Evolutionary conservation across 176 grass and related monocot species (phyloP).

Genomic region (Avena eriantha): DNA sequence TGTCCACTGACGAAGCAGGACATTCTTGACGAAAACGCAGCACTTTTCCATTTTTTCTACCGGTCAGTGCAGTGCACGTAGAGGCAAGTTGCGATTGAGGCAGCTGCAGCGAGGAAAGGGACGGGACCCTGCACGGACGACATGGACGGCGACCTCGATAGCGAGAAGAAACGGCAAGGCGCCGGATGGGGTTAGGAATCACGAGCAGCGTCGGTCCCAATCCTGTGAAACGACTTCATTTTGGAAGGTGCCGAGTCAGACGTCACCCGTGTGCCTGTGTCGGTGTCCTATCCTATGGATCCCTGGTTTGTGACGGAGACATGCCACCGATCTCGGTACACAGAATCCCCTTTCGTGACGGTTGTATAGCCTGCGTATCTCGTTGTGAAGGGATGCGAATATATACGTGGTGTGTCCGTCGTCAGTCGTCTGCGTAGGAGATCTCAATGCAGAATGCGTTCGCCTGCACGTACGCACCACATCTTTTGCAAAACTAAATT

Average conservation of each 20-base stretch:
- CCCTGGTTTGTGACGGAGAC: constrained; percentile 24
- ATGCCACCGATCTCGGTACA: constrained; percentile 27
- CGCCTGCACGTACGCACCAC: not conserved
- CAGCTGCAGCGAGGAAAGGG: not conserved
- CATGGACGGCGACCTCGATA: not conserved
- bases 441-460: no score
- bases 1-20: no score
- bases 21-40: not conserved
- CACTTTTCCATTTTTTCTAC: not conserved
- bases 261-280: not conserved
- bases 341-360: not conserved
- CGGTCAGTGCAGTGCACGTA: not conserved
- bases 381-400: no score
- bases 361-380: not conserved
- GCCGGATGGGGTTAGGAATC: not conserved
- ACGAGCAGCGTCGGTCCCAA: not conserved
- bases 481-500: not conserved
- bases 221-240: not conserved
- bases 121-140: not conserved
- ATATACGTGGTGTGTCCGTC: no score
- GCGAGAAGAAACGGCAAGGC: not conserved
- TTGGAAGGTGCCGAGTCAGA: constrained; percentile 26
- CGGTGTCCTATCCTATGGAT: not conserved
- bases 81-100: not conserved
- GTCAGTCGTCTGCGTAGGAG: no score